These are phyloP conservation scores for Apophysomyces variabilis DNA, from an alignment of 371 early-diverging fungal species.

Conservation along the genomic window DNA sequence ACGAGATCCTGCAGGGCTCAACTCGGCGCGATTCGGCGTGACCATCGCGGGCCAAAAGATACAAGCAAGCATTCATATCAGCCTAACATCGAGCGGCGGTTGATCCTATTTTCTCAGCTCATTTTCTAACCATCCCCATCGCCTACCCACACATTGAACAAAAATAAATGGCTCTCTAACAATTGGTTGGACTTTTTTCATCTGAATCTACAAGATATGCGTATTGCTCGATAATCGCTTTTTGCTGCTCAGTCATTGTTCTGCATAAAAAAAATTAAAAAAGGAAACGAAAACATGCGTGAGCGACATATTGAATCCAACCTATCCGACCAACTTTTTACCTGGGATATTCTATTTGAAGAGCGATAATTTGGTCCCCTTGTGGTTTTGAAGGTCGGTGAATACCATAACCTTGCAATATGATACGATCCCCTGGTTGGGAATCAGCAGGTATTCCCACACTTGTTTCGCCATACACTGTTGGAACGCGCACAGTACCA, in stretches of 20 bases:
- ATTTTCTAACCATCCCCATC: background rate
- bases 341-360: slow-evolving; percentile 81
- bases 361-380: slow-evolving; percentile 88
- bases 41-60: background rate
- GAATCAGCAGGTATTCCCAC: slow-evolving; percentile 82
- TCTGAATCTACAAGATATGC: slow-evolving; percentile 41
- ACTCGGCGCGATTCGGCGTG: background rate
- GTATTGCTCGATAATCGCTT: slow-evolving; percentile 35
- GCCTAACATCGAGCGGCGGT: too few relatives aligned
- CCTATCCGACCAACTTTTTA: slow-evolving; percentile 8
- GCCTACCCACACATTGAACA: background rate
- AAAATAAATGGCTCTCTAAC: background rate
- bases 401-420: slow-evolving; percentile 79
- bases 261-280: background rate
- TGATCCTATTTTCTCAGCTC: background rate
- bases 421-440: slow-evolving; percentile 84
- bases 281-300: background rate
- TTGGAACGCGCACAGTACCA: slow-evolving; percentile 83
- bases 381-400: slow-evolving; percentile 50
- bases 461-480: slow-evolving; percentile 92
- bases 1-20: slow-evolving; percentile 2
- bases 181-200: background rate
- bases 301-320: background rate
- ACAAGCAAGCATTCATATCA: too few relatives aligned
- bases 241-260: slow-evolving; percentile 42